These are phyloP conservation scores for Fusarium coicis DNA, from an alignment of 2,329 filamentous ascomycete species.

Conservation along the genomic window DNA sequence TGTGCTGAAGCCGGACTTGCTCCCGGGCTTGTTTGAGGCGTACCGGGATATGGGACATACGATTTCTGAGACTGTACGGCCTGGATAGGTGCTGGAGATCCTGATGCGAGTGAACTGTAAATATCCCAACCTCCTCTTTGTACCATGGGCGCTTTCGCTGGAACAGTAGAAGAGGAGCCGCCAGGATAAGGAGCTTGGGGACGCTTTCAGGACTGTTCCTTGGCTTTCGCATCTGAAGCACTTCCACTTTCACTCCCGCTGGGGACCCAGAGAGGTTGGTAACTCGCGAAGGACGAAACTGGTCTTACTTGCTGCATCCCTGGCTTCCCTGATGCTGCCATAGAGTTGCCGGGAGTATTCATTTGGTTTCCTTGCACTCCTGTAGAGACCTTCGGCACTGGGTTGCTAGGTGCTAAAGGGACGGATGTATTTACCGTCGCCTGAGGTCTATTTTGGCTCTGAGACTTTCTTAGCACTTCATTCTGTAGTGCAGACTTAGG, in stretches of 20 bases:
- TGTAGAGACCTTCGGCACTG: background rate
- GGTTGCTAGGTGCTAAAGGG: background rate
- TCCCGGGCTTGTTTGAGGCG: background rate
- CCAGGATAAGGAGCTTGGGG: too few relatives aligned
- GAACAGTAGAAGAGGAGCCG: background rate
- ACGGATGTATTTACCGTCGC: background rate
- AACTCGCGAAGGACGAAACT: background rate
- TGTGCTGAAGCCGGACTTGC: background rate
- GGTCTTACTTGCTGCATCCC: background rate
- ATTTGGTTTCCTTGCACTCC: background rate
- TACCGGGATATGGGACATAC: slow-evolving; percentile 1
- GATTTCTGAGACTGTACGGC: background rate
- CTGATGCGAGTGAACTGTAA: background rate
- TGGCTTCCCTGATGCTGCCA: background rate
- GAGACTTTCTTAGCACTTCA: background rate
- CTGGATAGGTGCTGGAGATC: background rate
- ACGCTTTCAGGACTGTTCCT: background rate
- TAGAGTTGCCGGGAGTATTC: background rate
- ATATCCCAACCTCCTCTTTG: slow-evolving; percentile 10
- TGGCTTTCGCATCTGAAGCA: background rate
- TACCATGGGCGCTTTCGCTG: background rate
- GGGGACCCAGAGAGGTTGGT: background rate
- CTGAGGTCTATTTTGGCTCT: background rate
- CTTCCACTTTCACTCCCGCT: background rate
- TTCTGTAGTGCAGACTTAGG: background rate